These are phyloP conservation scores for Forsythia viridissima DNA, from an alignment of 257 asterid species.

Conservation along the genomic window DNA sequence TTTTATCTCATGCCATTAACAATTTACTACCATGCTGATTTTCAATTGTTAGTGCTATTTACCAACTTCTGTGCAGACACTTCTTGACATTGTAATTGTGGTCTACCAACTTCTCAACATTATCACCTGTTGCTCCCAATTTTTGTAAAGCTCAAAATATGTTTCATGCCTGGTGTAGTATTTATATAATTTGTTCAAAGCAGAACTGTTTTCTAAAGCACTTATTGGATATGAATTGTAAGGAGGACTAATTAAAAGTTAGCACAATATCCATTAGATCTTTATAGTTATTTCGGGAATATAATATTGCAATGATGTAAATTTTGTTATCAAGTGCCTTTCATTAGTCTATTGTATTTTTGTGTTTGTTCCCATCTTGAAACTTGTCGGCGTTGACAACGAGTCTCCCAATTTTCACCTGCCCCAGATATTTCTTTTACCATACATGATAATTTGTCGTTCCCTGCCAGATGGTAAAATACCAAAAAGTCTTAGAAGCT, in stretches of 20 bases:
- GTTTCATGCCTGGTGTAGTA: background rate
- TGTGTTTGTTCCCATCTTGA: background rate
- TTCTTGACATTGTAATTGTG: background rate
- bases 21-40: background rate
- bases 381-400: background rate
- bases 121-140: background rate
- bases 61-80: background rate
- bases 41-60: background rate
- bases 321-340: background rate
- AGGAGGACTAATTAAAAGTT: background rate
- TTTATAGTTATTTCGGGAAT: background rate
- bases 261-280: background rate
- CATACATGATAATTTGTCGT: background rate
- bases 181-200: background rate
- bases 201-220: background rate
- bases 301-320: background rate
- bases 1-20: background rate
- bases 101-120: background rate
- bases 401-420: background rate
- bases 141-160: background rate
- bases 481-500: background rate
- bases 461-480: background rate
- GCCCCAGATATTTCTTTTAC: background rate
- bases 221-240: background rate
- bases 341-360: background rate